Evolutionary conservation across 768 basidiomycete species (phyloP).

Genomic region (Kondoa malvinella): DNA sequence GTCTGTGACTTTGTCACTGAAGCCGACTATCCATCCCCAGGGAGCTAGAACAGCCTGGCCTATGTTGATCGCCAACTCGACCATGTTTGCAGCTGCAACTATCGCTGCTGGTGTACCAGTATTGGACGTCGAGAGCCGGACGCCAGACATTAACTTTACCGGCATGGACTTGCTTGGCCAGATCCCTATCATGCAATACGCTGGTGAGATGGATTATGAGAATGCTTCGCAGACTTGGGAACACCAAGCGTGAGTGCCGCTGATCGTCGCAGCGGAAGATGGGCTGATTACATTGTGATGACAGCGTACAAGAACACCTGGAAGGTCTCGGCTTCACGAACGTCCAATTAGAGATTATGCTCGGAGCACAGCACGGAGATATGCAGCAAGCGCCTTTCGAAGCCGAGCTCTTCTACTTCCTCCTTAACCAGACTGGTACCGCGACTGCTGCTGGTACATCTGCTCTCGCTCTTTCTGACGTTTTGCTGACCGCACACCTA

Average conservation of each 20-base stretch:
- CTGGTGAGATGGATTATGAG: neutral
- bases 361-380: neutral
- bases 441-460: neutral
- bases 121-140: too few species aligned
- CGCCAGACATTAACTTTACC: neutral
- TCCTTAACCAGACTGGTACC: neutral
- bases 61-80: neutral
- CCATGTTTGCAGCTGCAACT: neutral
- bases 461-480: neutral
- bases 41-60: neutral
- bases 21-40: neutral
- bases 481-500: neutral
- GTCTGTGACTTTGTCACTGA: too few species aligned
- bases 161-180: neutral
- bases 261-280: neutral
- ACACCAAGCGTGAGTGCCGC: neutral
- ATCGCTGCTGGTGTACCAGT: neutral
- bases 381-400: constrained; percentile 1
- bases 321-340: neutral
- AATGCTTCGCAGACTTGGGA: neutral
- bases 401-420: neutral
- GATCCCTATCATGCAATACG: neutral
- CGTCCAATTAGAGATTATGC: neutral
- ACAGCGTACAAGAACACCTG: neutral
- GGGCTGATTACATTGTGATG: neutral